Evolutionary conservation across 2,329 filamentous ascomycete genomes (phyloP), one percentile per base, ranked within the genome.

Genomic region (Pleoardoris graminearum): DNA sequence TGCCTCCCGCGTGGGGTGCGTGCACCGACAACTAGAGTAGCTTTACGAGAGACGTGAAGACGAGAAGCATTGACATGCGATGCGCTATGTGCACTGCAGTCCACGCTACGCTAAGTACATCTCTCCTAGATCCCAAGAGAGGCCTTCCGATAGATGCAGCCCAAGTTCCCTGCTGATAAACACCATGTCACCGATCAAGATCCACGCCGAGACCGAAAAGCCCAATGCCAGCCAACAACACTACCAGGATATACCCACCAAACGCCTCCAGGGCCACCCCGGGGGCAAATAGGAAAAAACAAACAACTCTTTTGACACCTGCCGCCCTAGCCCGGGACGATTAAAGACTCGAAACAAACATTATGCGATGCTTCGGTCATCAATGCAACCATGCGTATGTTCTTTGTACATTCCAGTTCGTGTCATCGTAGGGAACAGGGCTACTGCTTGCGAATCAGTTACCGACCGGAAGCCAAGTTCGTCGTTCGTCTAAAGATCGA

Each of bases 401-500:
- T 37, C 4, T 37, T 22, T 27, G 38, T 41, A 53, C 48, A 49
- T 58, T 50, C 53, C 53, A 35, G n/a, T 35, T 50, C 57, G 55
- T 65, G 47, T 66, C 58, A 59, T 63, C 62, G 61, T 64, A 47
- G 54, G 76, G 17, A 42, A 39, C 22, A 22, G 53, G 38, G 41
- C 39, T 17, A 37, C 17, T 22, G 35, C 42, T 27, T 21, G 27
- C 8, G 29, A 19, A 22, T 65, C 47, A 70, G 50, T 73, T 60
- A 33, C 70, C 74, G 35, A 78, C 70, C 7, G 76, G 75, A 33
- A 82, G 68, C 82, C 82, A 83, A 54, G 79, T 80, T 56, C 84
- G 71, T 51, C 78, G 76, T 55, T 85, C 81, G 67, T 88, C 85
- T 82, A 88, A 84, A 67, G 83, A 86, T 60, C 85, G 76, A 48